Evolutionary conservation across 2,329 filamentous ascomycete genomes (phyloP), one percentile per base, ranked within the genome.

Genomic region (Emericellopsis atlantica): DNA sequence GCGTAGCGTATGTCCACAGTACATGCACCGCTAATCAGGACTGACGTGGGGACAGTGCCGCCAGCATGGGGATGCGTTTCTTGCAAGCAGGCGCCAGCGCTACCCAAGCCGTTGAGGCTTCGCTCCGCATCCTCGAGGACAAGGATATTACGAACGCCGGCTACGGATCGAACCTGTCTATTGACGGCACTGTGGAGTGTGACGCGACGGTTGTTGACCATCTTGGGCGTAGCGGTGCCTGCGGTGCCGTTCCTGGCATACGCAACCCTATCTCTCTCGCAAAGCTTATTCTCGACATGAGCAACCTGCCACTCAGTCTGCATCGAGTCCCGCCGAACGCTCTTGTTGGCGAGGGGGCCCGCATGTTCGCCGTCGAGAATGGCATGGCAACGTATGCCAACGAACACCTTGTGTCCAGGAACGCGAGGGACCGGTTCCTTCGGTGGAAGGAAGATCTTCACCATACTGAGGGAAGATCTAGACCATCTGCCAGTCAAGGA

Each of bases 91-190:
- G 92, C 21, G 84, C 81, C 9, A 78, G 79, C 34, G 86, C 92
- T 5, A 71, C 90, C 4, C 87, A 96, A 54, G 92, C 89, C 14
- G 83, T 95, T 18, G 92, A 95, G 60, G 81, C 84, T 39, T 87
- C 92, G 24, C 79, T 98, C 52, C 85, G 82, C 49, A 70, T 86
- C 16, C 76, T 98, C 15, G 92, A 98, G 62, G 86, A 98, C 56
- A 81, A 84, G 43, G 88, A 95, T 53, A 93, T 98, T 49, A 98
- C 93, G 31, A 98, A 98, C 58, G 85, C 90, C 32, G 92, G 92
- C 0, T 96, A 84, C 56, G 92, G 93, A 37, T 98, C 92, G 62
- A 98, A 98, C 53, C 67, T 98, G 21, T 81, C 86, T 36, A 84
- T 94, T 46, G 83, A 95, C 50, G 92, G 92, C 2, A 76, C 79